These are phyloP conservation scores for Secale cereale DNA, from an alignment of 176 grass and related monocot species.

Conservation along the genomic window DNA sequence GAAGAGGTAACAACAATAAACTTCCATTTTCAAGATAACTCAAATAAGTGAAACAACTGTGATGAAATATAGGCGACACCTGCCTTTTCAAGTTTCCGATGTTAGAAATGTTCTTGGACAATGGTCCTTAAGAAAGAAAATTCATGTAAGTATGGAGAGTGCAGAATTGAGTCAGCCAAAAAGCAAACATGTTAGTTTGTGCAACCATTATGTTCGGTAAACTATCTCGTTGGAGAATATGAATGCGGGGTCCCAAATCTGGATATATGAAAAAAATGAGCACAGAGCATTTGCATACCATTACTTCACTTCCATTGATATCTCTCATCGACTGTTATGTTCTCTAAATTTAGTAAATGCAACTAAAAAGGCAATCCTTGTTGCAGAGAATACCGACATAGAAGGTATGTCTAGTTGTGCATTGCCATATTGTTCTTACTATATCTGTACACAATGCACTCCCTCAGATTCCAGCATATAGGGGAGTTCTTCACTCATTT, in stretches of 20 bases:
- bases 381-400: too few relatives aligned
- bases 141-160: neutral
- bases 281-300: constrained; percentile 3
- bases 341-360: neutral
- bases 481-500: too few relatives aligned
- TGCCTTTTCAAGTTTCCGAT: neutral
- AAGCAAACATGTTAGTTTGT: neutral
- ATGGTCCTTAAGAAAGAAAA: neutral
- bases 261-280: neutral
- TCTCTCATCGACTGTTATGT: neutral
- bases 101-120: neutral
- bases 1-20: neutral
- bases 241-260: neutral
- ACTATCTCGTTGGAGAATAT: neutral
- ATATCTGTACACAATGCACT: too few relatives aligned
- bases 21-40: neutral
- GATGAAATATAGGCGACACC: neutral
- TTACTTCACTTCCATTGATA: constrained; percentile 9
- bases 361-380: too few relatives aligned
- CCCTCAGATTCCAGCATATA: too few relatives aligned
- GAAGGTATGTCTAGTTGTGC: too few relatives aligned
- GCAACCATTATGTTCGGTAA: constrained; percentile 11
- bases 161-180: neutral
- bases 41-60: neutral
- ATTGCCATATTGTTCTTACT: too few relatives aligned